Conservation (phyloP, 2,329 filamentous ascomycete genomes). For the Colletotrichum ledebouriae region DNA sequence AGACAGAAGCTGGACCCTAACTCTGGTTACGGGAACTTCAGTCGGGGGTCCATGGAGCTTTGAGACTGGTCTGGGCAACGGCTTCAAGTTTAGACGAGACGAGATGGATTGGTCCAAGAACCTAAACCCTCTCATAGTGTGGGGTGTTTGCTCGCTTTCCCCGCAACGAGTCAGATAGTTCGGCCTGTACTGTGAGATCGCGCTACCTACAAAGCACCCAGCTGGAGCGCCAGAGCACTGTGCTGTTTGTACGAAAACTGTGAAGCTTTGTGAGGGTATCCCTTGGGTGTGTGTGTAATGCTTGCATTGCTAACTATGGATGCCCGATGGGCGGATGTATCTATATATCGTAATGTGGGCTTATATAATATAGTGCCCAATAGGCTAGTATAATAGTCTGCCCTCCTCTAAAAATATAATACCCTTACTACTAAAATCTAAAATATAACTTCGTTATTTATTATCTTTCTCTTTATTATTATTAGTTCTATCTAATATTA, state of each 20-base stretch:
- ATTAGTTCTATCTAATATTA: no score
- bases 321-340: no score
- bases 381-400: no score
- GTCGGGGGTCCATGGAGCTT: slow-evolving; percentile 16
- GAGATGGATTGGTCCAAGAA: not conserved
- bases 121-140: slow-evolving; percentile 10
- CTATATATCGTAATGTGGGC: no score
- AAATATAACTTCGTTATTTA: no score
- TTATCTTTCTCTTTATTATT: no score
- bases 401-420: no score
- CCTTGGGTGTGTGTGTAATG: no score
- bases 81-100: slow-evolving; percentile 6
- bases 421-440: no score
- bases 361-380: no score
- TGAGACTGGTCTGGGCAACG: slow-evolving; percentile 14
- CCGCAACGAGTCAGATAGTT: slow-evolving; percentile 3
- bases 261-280: no score
- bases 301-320: no score
- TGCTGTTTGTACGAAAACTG: not conserved
- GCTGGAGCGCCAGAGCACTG: not conserved
- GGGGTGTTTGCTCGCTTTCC: slow-evolving; percentile 31
- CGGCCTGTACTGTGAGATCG: not conserved
- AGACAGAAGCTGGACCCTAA: slow-evolving; percentile 11
- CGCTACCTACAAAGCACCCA: not conserved
- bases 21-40: slow-evolving; percentile 10